Percentiles rank a stretch among this genome's conserved stretches.
phyloP scores from a whole-genome alignment of 2,329 filamentous ascomycete species.

The Davidsoniella virescens region DNA sequence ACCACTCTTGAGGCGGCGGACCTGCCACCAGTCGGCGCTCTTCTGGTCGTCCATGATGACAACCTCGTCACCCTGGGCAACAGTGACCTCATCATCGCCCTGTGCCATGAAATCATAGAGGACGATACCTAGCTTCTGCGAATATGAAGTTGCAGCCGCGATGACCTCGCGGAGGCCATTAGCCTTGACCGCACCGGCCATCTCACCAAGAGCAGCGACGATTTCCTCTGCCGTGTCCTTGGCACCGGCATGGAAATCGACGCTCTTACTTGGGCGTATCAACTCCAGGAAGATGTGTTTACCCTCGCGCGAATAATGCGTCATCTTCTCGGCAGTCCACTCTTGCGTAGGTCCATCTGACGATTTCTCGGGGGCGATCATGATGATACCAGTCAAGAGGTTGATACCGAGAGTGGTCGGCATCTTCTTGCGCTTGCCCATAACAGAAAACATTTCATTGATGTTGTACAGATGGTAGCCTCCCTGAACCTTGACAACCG shows the following conservation, averaged over 20 bases:
- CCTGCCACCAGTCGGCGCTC: constrained; percentile 98
- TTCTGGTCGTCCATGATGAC: constrained; percentile 75
- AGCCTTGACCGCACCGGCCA: constrained; percentile 72
- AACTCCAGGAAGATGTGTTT: constrained; percentile 96
- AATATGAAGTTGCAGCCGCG: constrained; percentile 52
- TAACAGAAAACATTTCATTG: constrained; percentile 91
- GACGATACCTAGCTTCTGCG: constrained; percentile 68
- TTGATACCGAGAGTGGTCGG: constrained; percentile 94
- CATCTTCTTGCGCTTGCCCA: constrained; percentile 97
- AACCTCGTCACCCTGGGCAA: constrained; percentile 79
- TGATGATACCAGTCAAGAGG: constrained; percentile 68
- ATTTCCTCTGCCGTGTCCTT: constrained; percentile 96
- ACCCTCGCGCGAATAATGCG: constrained; percentile 94
- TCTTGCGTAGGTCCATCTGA: constrained; percentile 74
- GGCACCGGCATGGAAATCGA: constrained; percentile 92
- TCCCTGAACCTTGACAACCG: constrained; percentile 20
- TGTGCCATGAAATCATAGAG: constrained; percentile 95
- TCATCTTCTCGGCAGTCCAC: constrained; percentile 89
- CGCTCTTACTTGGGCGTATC: constrained; percentile 77
- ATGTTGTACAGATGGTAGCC: constrained; percentile 93
- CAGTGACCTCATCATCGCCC: constrained; percentile 89
- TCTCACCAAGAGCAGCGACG: constrained; percentile 69
- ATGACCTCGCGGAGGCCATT: constrained; percentile 75
- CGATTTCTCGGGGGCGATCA: constrained; percentile 75
- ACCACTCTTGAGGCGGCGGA: constrained; percentile 74